Evolutionary conservation across 306 rosid species (phyloP).

Genomic region (Sindora glabra): DNA sequence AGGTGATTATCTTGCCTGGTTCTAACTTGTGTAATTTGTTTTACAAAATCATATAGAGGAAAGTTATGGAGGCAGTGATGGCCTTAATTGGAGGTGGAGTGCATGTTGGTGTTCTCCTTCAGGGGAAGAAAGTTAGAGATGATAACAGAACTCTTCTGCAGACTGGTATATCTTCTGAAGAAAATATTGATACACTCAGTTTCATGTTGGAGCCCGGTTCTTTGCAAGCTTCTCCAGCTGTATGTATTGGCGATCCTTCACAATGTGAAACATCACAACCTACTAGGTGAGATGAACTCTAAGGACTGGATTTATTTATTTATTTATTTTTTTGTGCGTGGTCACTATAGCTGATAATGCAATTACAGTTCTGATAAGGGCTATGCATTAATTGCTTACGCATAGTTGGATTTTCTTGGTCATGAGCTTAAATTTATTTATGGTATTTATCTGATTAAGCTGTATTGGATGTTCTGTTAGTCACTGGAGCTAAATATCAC

Average conservation of each 20-base stretch:
- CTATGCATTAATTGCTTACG: too few relatives aligned
- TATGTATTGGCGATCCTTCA: constrained; percentile 36
- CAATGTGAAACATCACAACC: constrained; percentile 35
- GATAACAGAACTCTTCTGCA: constrained; percentile 70
- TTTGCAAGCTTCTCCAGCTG: constrained; percentile 34
- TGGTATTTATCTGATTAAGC: too few relatives aligned
- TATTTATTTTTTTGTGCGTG: too few relatives aligned
- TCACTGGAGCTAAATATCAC: too few relatives aligned
- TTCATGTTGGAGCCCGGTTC: constrained; percentile 69
- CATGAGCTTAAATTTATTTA: too few relatives aligned
- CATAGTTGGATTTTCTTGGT: too few relatives aligned
- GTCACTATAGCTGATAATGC: constrained; percentile 13
- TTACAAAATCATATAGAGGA: constrained; percentile 43
- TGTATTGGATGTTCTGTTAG: too few relatives aligned
- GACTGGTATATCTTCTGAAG: constrained; percentile 71
- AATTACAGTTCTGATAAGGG: too few relatives aligned
- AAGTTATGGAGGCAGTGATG: constrained; percentile 73
- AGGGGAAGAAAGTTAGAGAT: constrained; percentile 74
- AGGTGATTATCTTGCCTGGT: neutral
- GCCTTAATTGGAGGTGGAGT: constrained; percentile 62
- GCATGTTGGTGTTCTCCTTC: constrained; percentile 62
- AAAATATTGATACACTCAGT: constrained; percentile 58
- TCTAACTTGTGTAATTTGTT: neutral
- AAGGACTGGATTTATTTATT: too few relatives aligned
- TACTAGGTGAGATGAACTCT: constrained; percentile 63